Conservation (phyloP, 2,329 filamentous ascomycete genomes). For the Penicillium sp. region DNA sequence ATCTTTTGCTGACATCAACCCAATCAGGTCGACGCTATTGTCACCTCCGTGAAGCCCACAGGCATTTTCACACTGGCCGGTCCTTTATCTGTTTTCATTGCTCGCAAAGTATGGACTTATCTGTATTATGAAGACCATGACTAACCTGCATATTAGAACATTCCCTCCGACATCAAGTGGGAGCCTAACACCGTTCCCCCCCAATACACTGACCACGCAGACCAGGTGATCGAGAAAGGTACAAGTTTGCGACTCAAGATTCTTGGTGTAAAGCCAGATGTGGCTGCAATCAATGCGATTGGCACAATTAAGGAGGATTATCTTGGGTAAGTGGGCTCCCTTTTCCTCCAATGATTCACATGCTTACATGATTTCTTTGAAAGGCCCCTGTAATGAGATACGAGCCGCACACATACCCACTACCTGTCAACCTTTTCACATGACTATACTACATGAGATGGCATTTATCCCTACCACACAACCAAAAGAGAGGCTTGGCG, state of each 20-base stretch:
- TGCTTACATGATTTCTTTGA: neutral
- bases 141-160: conserved; percentile 46
- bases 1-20: conserved; percentile 28
- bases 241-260: conserved; percentile 93
- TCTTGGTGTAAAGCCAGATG: conserved; percentile 88
- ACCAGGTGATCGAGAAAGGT: conserved; percentile 89
- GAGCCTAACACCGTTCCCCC: conserved; percentile 96
- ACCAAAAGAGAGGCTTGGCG: neutral
- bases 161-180: conserved; percentile 88
- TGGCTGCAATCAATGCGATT: conserved; percentile 94
- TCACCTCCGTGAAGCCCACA: conserved; percentile 85
- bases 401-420: conserved; percentile 22
- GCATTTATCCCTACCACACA: neutral
- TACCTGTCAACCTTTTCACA: conserved; percentile 1
- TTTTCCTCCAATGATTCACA: conserved; percentile 11
- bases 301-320: conserved; percentile 86
- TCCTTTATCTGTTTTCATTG: conserved; percentile 51
- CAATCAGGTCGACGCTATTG: conserved; percentile 83
- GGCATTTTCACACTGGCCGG: conserved; percentile 68
- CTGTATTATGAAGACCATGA: neutral
- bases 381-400: conserved; percentile 33
- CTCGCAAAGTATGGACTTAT: conserved; percentile 64
- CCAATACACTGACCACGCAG: conserved; percentile 92
- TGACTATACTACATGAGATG: conserved; percentile 9
- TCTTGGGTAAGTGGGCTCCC: conserved; percentile 41